Conservation (phyloP, 2,329 filamentous ascomycete genomes). For the Thielaviopsis cerberus region DNA sequence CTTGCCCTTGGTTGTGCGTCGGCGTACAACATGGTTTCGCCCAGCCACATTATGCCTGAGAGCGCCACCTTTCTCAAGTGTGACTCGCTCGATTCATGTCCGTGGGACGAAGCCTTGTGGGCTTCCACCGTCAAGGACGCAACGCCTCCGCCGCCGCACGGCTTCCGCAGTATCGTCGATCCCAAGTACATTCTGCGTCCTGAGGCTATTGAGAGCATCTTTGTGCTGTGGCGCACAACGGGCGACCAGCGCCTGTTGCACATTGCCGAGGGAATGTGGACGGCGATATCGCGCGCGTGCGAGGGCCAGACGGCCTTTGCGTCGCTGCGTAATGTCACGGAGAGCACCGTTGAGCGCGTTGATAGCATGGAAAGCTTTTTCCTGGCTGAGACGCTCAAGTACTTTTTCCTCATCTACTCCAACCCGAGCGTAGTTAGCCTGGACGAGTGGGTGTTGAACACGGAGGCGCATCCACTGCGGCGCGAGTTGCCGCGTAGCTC, state of each 20-base stretch:
- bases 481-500: constrained; percentile 14
- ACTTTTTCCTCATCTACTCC: constrained; percentile 45
- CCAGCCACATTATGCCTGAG: constrained; percentile 44
- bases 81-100: constrained; percentile 17
- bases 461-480: constrained; percentile 34
- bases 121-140: constrained; percentile 10
- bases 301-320: constrained; percentile 44
- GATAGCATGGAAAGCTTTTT: constrained; percentile 40
- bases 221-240: constrained; percentile 58
- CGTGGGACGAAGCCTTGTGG: constrained; percentile 19
- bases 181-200: constrained; percentile 48
- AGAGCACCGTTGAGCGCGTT: constrained; percentile 15
- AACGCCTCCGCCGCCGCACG: constrained; percentile 19
- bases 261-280: constrained; percentile 59
- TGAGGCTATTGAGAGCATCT: constrained; percentile 66
- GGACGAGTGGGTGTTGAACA: constrained; percentile 44
- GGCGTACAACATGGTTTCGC: constrained; percentile 37
- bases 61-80: constrained; percentile 31
- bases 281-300: constrained; percentile 41
- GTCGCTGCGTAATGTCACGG: constrained; percentile 42
- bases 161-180: constrained; percentile 37
- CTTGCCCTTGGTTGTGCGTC: constrained; percentile 47
- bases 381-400: constrained; percentile 50
- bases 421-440: constrained; percentile 39
- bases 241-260: constrained; percentile 46